phyloP scores from a whole-genome alignment of 169 alveolate genomes.

The Plasmodium knowlesi region DNA sequence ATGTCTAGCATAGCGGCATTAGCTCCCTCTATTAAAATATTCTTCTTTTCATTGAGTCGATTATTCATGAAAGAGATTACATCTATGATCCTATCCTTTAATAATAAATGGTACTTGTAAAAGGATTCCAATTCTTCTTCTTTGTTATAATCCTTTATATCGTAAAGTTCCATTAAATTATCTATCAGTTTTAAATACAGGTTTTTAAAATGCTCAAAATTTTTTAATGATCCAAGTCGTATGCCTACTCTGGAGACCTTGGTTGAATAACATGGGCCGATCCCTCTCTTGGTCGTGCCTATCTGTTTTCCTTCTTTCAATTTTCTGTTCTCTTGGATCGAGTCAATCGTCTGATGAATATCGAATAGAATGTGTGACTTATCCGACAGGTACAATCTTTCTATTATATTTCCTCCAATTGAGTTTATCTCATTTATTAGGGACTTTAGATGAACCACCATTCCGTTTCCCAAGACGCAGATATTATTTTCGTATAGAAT shows the following conservation, averaged over 20 bases:
- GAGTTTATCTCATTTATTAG: constrained; percentile 75
- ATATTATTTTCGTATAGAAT: constrained; percentile 82
- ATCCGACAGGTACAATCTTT: constrained; percentile 88
- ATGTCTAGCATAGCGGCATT: constrained; percentile 86
- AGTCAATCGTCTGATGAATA: constrained; percentile 84
- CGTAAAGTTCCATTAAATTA: constrained; percentile 76
- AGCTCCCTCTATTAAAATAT: constrained; percentile 80
- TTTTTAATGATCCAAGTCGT: constrained; percentile 87
- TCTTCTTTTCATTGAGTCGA: constrained; percentile 82
- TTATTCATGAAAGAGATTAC: constrained; percentile 80
- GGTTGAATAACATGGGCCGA: constrained; percentile 95
- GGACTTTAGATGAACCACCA: constrained; percentile 88
- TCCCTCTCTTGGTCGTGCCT: constrained; percentile 97
- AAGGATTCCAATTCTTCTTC: constrained; percentile 85
- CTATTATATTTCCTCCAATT: constrained; percentile 75
- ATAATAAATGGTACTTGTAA: constrained; percentile 80
- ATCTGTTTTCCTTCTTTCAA: constrained; percentile 80
- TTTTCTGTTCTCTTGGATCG: constrained; percentile 79
- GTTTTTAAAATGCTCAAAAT: constrained; percentile 84
- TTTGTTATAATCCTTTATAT: constrained; percentile 79
- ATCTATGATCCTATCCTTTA: constrained; percentile 89
- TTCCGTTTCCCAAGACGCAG: constrained; percentile 94
- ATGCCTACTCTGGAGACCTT: constrained; percentile 92
- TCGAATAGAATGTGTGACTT: constrained; percentile 93
- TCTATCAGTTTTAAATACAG: constrained; percentile 80